Evolutionary conservation across 768 basidiomycete genomes (phyloP).

Genomic region (Pulveroboletus sp.): DNA sequence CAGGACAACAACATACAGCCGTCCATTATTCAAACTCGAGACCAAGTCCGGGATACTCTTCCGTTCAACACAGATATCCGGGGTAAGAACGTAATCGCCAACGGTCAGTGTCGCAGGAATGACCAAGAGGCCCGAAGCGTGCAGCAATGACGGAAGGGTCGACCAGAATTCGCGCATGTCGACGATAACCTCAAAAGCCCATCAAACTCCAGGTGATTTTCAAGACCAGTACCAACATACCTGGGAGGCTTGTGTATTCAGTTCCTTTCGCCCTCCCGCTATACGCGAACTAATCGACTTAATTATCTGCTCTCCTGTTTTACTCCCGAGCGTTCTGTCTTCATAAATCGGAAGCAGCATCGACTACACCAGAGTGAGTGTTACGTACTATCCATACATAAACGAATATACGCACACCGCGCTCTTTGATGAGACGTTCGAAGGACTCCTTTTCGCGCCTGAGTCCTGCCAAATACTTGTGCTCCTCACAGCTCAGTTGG

Average conservation of each 20-base stretch:
- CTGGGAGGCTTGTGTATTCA: constrained; percentile 55
- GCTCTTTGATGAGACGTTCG: constrained; percentile 86
- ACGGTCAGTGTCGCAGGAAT: constrained; percentile 92
- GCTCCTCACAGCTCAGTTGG: too few relatives aligned
- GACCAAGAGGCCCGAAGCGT: constrained; percentile 73
- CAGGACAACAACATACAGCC: constrained; percentile 63
- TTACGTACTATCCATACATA: neutral
- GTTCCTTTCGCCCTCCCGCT: constrained; percentile 76
- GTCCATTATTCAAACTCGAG: constrained; percentile 89
- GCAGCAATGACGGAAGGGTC: constrained; percentile 82
- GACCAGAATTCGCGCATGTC: constrained; percentile 98
- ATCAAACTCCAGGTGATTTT: too few relatives aligned
- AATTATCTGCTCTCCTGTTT: constrained; percentile 53
- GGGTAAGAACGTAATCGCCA: constrained; percentile 93
- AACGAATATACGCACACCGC: constrained; percentile 56
- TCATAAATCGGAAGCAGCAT: constrained; percentile 87
- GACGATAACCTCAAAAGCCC: constrained; percentile 25
- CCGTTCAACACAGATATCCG: constrained; percentile 93
- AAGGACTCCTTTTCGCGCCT: constrained; percentile 86
- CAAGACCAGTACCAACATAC: too few relatives aligned
- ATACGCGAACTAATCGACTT: constrained; percentile 80
- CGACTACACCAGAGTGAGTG: constrained; percentile 41
- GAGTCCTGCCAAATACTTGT: too few relatives aligned
- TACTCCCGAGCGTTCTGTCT: constrained; percentile 41
- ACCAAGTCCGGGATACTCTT: constrained; percentile 92